Base-by-base conservation (phyloP, 2,329 filamentous ascomycete species). In the Botrytis squamosa region DNA sequence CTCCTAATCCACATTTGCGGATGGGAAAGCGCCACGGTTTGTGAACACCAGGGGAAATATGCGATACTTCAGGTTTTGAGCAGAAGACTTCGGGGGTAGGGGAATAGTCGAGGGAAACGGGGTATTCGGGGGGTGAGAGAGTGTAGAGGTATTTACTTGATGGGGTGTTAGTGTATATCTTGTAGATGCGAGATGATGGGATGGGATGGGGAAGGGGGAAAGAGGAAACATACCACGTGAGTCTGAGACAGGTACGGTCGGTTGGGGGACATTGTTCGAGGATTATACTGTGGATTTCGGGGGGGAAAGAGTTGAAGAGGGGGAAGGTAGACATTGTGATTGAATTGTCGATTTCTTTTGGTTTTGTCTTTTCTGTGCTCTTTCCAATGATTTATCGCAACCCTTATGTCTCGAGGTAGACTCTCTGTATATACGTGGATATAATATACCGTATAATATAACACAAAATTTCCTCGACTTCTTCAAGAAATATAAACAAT, bases 171-270 rank as follows among this genome's bases (percentile, higher is more conserved):
- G 38, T 25, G 38, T 71, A 4, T 18, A 18, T 49, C 66, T 42
- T 70, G 38, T 22, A 70, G 42, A 59, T 20, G 59, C 38, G 18
- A 22, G 7, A 14, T 36, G 42, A 44, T 10, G 9, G n/a, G 42
- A 29, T 25, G 10, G 6, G 14, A 40, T 7, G 22, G 12, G 36
- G 1, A 75, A 80, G 78, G 77, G 78, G 20, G 77, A 77, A 10
- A 79, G 73, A 18, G 75, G 73, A 7, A 78, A 73, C 49, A 29
- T 77, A 80, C 79, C 79, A 80, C 10, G 79, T 78, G 4, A 80
- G 74, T 25, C 76, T 73, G 10, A 80, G 75, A 64, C 79, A 80
- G 1, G 71, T 76, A 3, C 74, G 74, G 55, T 80, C 78, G 64
- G 78, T 80, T 68, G 76, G 67, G 1, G 74, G 38, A 68, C 78